Base-by-base conservation (phyloP, 1,284 basidiomycete species). In the Fomitopsis palustris region DNA sequence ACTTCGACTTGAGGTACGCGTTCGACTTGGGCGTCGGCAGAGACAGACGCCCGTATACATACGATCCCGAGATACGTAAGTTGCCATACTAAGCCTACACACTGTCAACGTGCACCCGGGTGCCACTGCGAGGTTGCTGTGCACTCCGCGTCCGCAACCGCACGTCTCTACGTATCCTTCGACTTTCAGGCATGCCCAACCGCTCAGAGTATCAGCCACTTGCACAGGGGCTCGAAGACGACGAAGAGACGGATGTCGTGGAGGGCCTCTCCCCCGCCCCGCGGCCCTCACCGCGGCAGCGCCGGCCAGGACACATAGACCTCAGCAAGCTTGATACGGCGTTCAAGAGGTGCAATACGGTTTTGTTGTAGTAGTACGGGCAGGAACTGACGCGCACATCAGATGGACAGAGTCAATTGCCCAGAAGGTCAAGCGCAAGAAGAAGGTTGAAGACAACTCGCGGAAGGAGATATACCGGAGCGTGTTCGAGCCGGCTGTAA, bases 371-470 rank as follows among this genome's bases (percentile, higher is more conserved):
- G n/a, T 19, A 21, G 14, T 14, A n/a, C 27, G n/a, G 5, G 25
- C 14, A 17, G 14, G 33, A 39, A 16, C 43, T 29, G 39, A 29
- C 59, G 9, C 41, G n/a, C 29, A 25, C 29, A 23, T 21, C 53
- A 90, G 88, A 71, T 92, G 91, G 90, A 92, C 91, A n/a, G 85
- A 89, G 66, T 87, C 84, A 58, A 90, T 93, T 64, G 86, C 90
- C 1, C 87, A 92, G 75, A 91, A 89, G 72, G 84, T 92, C 57
- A 91, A 88, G 68, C 82, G 87, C 57, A 87, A 84, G 78, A 92
- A 90, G 81, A 91, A 88, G 73, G 79, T 81, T 29, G 78, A 83
- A 56, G 83, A 83, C 60, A 78, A 84, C 65, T 80, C 82, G 41
- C 81, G 81, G 67, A 86, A 84, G 76, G 83, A 85, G 70, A 91